A percentile compares a stretch with the other conserved stretches of the same genome.
These are phyloP conservation scores for Rutstroemia sp. DNA, from an alignment of 2,329 filamentous ascomycete species.

Conservation along the genomic window DNA sequence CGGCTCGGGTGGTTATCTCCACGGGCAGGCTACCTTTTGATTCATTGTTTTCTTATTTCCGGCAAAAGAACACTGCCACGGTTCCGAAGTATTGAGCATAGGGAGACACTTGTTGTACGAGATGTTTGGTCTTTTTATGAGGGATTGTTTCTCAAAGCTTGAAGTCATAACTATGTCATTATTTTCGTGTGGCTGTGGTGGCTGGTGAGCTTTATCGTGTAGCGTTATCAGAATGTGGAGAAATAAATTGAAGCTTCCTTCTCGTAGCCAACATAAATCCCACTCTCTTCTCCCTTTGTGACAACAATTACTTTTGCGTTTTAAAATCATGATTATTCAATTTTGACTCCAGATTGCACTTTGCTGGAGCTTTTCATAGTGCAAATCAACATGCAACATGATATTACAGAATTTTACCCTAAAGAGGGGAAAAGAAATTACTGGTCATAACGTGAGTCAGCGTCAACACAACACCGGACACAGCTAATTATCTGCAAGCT, in stretches of 20 bases:
- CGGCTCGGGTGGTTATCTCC: background rate
- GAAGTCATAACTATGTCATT: background rate
- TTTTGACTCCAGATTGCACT: background rate
- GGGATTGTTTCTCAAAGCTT: no score
- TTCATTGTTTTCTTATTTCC: no score
- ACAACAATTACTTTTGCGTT: background rate
- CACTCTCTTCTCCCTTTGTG: background rate
- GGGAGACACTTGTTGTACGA: no score
- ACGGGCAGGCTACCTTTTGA: background rate
- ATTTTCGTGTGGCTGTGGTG: background rate
- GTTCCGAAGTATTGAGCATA: no score
- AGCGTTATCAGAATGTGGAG: constrained; percentile 8
- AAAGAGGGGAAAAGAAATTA: constrained; percentile 27
- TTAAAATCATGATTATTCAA: background rate
- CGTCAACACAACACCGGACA: constrained; percentile 7
- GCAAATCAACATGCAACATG: constrained; percentile 29
- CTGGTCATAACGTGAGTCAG: constrained; percentile 29
- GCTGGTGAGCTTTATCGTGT: constrained; percentile 1
- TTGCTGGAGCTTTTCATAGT: constrained; percentile 11
- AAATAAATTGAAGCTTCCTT: background rate
- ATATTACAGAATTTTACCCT: constrained; percentile 27
- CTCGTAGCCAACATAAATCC: background rate
- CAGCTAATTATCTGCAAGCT: constrained; percentile 19
- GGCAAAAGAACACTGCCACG: no score
- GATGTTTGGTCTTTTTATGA: no score